A percentile compares a stretch with the other conserved stretches of the same genome.
These are phyloP conservation scores for Auricularia sp. DNA, from an alignment of 768 basidiomycete genomes.

Conservation along the genomic window DNA sequence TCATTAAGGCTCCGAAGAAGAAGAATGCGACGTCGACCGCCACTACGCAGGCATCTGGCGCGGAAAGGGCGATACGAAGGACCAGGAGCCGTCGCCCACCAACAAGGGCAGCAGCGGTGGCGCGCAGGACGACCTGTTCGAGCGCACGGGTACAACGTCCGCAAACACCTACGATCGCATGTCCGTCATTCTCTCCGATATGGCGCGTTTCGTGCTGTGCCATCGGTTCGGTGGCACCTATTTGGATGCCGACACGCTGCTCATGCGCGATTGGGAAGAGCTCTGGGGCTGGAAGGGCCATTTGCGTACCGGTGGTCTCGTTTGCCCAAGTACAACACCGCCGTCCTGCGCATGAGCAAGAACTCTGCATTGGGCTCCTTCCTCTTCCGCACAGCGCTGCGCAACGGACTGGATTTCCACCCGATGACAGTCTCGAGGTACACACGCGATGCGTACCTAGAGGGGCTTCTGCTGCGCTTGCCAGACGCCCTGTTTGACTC, in stretches of 20 bases:
- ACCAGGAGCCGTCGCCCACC: constrained; percentile 10
- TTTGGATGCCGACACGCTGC: constrained; percentile 91
- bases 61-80: constrained; percentile 9
- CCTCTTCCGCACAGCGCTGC: constrained; percentile 87
- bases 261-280: constrained; percentile 97
- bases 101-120: constrained; percentile 4
- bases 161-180: constrained; percentile 81
- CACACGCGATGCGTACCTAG: constrained; percentile 78
- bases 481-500: constrained; percentile 96
- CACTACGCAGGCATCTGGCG: constrained; percentile 14
- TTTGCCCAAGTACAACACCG: constrained; percentile 89
- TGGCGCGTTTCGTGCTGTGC: constrained; percentile 95
- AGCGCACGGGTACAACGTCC: constrained; percentile 84
- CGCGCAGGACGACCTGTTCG: constrained; percentile 46
- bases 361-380: constrained; percentile 86
- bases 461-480: constrained; percentile 72
- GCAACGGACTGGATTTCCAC: constrained; percentile 92
- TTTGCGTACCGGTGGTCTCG: constrained; percentile 97
- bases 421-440: constrained; percentile 92
- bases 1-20: constrained; percentile 50
- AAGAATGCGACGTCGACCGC: constrained; percentile 28
- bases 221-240: constrained; percentile 96
- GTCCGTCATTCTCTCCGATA: constrained; percentile 89
- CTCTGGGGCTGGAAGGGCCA: constrained; percentile 92
- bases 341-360: constrained; percentile 89